Base-by-base conservation (phyloP, 257 asterid genomes). In the Mitragyna speciosa region DNA sequence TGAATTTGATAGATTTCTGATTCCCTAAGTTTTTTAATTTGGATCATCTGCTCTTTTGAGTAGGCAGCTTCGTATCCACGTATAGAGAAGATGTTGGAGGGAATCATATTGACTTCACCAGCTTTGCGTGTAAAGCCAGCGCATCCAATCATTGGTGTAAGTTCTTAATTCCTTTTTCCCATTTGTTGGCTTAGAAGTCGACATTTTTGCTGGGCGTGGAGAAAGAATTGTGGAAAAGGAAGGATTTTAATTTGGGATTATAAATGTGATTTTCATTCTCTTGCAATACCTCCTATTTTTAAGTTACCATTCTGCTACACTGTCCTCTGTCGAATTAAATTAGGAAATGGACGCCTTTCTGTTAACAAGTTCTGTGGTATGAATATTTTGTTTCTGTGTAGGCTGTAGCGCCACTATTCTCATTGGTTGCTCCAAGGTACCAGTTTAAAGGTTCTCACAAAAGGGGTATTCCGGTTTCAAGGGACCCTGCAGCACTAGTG, bases 361-460 rank as follows among this genome's bases (percentile, higher is more conserved):
- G 30, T 20, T 12, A 28, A 20, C 58, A 36, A 20, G 58, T 56
- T 69, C 43, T 7, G 16, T 45, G 2, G 7, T 59, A 15, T 43
- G 17, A 16, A n/a, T 76, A 31, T 48, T 52, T 15, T 28, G 10
- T 43, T 52, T 17, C 43, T 72, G 2, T 82, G 76, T 82, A 96
- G 99, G 98, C 98, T 31, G 92, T 96, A 75, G 98, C 99, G 30
- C 99, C 98, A 63, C 81, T 96, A 65, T 94, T 96, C 73, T 94
- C 98, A 12, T 81, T 96, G 85, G 95, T 96, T 78, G 98, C 87
- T 80, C 99, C 99, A 73, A 92, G 96, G 86, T 89, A 91, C 85
- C 99, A 94, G 84, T 96, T 96, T 90, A 96, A 94, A 89, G 99
- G 99, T 77, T 97, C 99, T 49, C 94, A 96, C 87, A 96, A 91